A percentile compares a stretch with the other conserved stretches of the same genome.
phyloP scores from a whole-genome alignment of 2,329 filamentous ascomycete genomes.

The Trichoderma harzianum region DNA sequence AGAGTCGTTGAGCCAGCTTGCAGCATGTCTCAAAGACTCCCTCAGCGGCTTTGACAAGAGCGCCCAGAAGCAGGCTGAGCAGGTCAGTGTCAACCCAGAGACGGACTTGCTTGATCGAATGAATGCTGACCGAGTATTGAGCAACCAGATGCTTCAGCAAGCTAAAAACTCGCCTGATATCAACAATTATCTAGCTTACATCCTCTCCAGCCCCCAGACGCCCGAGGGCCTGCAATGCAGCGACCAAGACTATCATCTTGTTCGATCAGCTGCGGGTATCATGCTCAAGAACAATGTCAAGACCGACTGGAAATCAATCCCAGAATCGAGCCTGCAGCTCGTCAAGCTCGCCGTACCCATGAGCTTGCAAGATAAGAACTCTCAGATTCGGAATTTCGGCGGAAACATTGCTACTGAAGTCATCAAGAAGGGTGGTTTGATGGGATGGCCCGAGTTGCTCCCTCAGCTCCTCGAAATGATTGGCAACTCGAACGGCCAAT shows the following conservation, averaged over 20 bases:
- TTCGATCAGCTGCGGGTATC: slow-evolving; percentile 83
- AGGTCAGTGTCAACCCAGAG: slow-evolving; percentile 53
- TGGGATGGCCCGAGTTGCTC: slow-evolving; percentile 88
- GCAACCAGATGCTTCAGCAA: slow-evolving; percentile 79
- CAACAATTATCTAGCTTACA: slow-evolving; percentile 93
- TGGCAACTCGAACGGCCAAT: slow-evolving; percentile 65
- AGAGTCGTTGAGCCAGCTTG: slow-evolving; percentile 84
- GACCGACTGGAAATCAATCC: slow-evolving; percentile 69
- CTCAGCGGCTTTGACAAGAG: slow-evolving; percentile 76
- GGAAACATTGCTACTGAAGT: slow-evolving; percentile 94
- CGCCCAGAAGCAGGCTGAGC: slow-evolving; percentile 85
- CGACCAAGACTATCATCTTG: slow-evolving; percentile 63
- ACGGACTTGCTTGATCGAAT: background rate
- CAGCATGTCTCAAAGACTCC: slow-evolving; percentile 85
- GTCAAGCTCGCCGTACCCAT: slow-evolving; percentile 76
- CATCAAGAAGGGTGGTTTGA: slow-evolving; percentile 75
- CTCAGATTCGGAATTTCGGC: slow-evolving; percentile 81
- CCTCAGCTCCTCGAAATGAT: slow-evolving; percentile 78
- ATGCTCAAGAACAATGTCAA: slow-evolving; percentile 95
- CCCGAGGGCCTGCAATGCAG: slow-evolving; percentile 59
- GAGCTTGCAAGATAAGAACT: slow-evolving; percentile 75
- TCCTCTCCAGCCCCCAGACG: slow-evolving; percentile 70
- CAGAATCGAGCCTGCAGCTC: slow-evolving; percentile 68
- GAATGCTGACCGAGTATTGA: slow-evolving; percentile 15
- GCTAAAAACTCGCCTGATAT: slow-evolving; percentile 87